A percentile compares a stretch with the other conserved stretches of the same genome.
phyloP scores from a whole-genome alignment of 306 rosid genomes.

The Ormosia semicastrata region DNA sequence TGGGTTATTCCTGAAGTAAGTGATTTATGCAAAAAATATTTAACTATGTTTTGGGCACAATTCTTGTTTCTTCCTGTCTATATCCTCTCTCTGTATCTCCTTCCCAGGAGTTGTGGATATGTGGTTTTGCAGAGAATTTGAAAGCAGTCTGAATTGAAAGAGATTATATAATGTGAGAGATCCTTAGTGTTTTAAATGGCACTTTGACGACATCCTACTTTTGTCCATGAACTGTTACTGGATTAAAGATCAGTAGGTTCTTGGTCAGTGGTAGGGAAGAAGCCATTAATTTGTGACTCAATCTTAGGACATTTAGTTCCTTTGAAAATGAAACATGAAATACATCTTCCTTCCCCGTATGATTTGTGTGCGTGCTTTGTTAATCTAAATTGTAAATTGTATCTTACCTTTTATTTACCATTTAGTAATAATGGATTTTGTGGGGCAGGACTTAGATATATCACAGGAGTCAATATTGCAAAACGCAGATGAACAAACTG shows the following conservation, averaged over 20 bases:
- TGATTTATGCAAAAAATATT: not conserved
- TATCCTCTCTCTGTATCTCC: not conserved
- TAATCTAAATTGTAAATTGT: not conserved
- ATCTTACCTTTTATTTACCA: constrained; percentile 8
- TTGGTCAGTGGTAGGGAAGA: constrained; percentile 1
- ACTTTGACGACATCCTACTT: not conserved
- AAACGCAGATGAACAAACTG: constrained; percentile 92
- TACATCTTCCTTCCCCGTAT: not conserved
- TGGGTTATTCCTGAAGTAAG: constrained; percentile 97
- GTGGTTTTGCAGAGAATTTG: not conserved
- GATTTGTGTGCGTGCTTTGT: not conserved
- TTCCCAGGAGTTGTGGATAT: not conserved
- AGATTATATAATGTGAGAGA: not conserved
- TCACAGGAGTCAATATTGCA: constrained; percentile 89
- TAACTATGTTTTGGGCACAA: not conserved
- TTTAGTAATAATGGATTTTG: constrained; percentile 18
- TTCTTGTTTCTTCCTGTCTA: not conserved
- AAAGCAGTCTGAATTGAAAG: not conserved
- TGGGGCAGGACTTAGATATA: constrained; percentile 84
- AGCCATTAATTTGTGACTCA: not conserved
- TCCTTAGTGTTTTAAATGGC: not conserved
- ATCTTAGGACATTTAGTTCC: not conserved
- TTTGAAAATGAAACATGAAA: not conserved
- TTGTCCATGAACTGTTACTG: not conserved
- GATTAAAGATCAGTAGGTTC: not conserved